A percentile compares a stretch with the other conserved stretches of the same genome.
Conservation (phyloP, 2,329 filamentous ascomycete genomes). For the Xylaria sp. region DNA sequence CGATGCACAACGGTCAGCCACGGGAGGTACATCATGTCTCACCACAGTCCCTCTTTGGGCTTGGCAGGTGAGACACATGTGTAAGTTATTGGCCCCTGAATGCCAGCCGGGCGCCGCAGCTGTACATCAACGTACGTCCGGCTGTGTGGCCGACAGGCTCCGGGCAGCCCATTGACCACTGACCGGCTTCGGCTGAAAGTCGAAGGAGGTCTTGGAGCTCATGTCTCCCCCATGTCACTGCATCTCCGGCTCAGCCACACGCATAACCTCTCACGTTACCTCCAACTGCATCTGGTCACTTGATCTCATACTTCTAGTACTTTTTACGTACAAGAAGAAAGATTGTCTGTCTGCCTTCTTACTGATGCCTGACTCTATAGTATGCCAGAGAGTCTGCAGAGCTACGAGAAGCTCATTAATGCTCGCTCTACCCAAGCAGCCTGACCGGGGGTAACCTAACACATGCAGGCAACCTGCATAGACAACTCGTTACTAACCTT, state of each 20-base stretch:
- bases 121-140: slow-evolving; percentile 14
- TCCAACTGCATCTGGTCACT: not conserved
- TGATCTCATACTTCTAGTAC: slow-evolving; percentile 2
- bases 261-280: slow-evolving; percentile 4
- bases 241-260: not conserved
- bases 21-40: not conserved
- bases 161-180: not conserved
- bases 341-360: not conserved
- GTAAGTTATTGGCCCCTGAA: not conserved
- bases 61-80: slow-evolving; percentile 8
- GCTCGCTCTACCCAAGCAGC: not conserved
- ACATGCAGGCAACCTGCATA: too few relatives aligned
- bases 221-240: not conserved
- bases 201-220: slow-evolving; percentile 1
- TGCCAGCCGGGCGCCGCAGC: slow-evolving; percentile 8
- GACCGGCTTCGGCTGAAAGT: slow-evolving; percentile 6
- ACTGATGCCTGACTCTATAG: not conserved
- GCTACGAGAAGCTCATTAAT: not conserved
- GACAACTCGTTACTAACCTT: too few relatives aligned
- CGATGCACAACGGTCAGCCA: not conserved
- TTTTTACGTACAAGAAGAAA: slow-evolving; percentile 21
- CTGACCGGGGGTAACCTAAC: too few relatives aligned
- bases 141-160: not conserved
- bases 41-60: slow-evolving; percentile 1
- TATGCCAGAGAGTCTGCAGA: not conserved